phyloP scores from a whole-genome alignment of 169 alveolate genomes.

The Plasmodium ovale region DNA sequence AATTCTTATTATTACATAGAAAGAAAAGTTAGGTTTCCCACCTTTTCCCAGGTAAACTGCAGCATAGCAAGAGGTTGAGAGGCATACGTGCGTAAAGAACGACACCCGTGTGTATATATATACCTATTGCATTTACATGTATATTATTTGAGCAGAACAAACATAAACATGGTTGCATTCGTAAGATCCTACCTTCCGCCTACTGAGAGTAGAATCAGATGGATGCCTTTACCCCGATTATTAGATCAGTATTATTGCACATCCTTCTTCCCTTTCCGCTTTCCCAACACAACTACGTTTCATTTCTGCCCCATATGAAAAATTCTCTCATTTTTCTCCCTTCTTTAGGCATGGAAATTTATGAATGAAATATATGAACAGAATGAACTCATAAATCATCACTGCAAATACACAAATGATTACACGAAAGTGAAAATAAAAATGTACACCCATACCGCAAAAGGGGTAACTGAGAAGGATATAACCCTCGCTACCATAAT shows the following conservation, averaged over 20 bases:
- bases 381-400: conserved; percentile 45
- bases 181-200: too few relatives aligned
- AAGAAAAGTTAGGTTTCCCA: conserved; percentile 35
- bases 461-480: conserved; percentile 31
- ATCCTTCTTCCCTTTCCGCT: too few relatives aligned
- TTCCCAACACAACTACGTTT: too few relatives aligned
- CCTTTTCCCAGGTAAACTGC: conserved; percentile 18
- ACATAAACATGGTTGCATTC: neutral
- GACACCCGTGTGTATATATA: neutral
- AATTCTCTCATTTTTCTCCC: neutral
- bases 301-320: too few relatives aligned
- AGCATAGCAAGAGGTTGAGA: neutral
- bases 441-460: conserved; percentile 29
- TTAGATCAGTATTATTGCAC: too few relatives aligned
- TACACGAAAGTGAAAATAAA: conserved; percentile 50
- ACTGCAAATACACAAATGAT: conserved; percentile 43
- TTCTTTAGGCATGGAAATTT: conserved; percentile 32
- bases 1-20: conserved; percentile 47
- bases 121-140: neutral
- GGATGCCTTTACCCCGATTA: neutral
- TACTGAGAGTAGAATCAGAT: too few relatives aligned
- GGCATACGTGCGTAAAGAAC: too few relatives aligned
- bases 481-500: conserved; percentile 25
- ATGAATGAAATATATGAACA: conserved; percentile 18
- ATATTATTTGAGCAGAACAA: neutral